Conservation (phyloP, 768 basidiomycete genomes). For the Russula ochroleuca region DNA sequence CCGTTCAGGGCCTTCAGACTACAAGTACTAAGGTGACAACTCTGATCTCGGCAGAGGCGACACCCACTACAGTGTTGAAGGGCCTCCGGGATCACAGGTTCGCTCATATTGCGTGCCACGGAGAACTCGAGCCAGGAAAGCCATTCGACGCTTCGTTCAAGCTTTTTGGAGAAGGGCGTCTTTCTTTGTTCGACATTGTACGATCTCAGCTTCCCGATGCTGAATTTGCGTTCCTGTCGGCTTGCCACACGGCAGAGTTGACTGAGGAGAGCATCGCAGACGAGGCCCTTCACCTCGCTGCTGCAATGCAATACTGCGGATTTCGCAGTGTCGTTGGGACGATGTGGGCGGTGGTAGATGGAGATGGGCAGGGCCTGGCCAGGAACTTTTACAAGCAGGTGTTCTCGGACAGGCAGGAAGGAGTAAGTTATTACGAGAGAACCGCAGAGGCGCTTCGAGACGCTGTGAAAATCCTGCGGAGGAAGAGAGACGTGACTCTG, state of each 20-base stretch:
- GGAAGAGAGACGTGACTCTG: not conserved
- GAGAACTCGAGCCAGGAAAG: not conserved
- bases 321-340: not conserved
- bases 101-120: not conserved
- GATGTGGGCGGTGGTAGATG: not conserved
- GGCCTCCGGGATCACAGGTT: not conserved
- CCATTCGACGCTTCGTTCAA: conserved; percentile 9
- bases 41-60: not conserved
- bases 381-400: not conserved
- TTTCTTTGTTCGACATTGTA: not conserved
- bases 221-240: not conserved
- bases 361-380: not conserved
- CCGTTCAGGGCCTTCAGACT: not conserved
- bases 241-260: not conserved
- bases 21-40: not conserved
- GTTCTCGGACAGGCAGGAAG: not conserved
- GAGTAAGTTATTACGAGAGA: not conserved
- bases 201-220: conserved; percentile 2
- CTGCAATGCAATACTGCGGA: not conserved
- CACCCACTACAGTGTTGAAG: not conserved
- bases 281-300: not conserved
- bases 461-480: not conserved
- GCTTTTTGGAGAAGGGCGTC: not conserved
- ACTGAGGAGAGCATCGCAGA: not conserved
- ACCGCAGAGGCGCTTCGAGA: not conserved